Conservation (phyloP, 2,329 filamentous ascomycete genomes). For the Alternaria alternata region DNA sequence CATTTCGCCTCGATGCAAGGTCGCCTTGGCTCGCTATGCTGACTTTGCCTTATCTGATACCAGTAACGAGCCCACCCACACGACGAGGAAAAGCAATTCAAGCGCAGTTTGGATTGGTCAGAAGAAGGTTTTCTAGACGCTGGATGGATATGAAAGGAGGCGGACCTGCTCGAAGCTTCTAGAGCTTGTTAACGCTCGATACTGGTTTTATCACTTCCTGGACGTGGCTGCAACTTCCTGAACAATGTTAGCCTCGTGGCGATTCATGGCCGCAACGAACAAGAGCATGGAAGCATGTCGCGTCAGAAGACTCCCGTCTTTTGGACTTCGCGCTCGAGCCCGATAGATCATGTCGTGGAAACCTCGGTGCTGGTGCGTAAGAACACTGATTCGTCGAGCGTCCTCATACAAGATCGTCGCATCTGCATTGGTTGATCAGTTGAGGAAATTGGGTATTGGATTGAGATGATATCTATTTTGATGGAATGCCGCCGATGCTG, state of each 20-base stretch:
- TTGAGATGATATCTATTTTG: neutral
- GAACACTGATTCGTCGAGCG: neutral
- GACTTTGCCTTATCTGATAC: slow-evolving; percentile 22
- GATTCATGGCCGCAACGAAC: neutral
- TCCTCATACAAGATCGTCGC: neutral
- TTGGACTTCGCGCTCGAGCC: neutral
- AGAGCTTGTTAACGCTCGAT: neutral
- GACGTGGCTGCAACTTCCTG: neutral
- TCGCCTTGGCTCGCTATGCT: slow-evolving; percentile 14
- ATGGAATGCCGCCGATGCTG: neutral
- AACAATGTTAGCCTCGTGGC: neutral
- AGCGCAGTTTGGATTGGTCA: slow-evolving; percentile 3
- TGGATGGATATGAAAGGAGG: neutral
- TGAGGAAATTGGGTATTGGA: neutral
- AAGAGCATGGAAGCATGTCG: neutral
- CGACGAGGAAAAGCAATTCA: neutral
- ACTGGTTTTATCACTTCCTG: neutral
- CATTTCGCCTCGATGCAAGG: slow-evolving; percentile 10
- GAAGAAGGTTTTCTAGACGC: neutral
- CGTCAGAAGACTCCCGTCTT: neutral
- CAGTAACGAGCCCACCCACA: slow-evolving; percentile 9
- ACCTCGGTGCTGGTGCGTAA: neutral
- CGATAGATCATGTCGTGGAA: neutral
- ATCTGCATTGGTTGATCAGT: neutral
- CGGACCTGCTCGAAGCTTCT: neutral